Base-by-base conservation (phyloP, 768 basidiomycete genomes). In the Agrocybe pediades region DNA sequence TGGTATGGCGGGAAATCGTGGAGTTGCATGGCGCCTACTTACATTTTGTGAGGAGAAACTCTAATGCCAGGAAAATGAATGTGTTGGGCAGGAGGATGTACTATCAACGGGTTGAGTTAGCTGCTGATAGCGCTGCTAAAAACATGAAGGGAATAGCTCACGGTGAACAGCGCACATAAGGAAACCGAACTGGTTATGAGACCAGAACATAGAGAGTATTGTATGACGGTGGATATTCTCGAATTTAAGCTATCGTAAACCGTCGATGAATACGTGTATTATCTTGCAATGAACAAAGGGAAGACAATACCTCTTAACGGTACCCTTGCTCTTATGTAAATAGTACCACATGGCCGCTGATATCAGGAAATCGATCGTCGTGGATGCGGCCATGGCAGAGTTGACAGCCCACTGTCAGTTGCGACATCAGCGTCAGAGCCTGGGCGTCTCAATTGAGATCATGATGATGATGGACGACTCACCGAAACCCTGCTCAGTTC, bases 11-110 rank as follows among this genome's bases (percentile, higher is more conserved):
- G 23, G 21, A 2, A 53, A 26, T 29, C 2, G 13, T 36, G 8
- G 33, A 5, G 33, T 26, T 39, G 25, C 11, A 33, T 40, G 4
- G 29, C 40, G 19, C 23, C 4, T 2, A 64, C 73, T 24, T 66
- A 78, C 79, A 65, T 59, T 78, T 75, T 9, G 77, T 79, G 8
- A 77, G 64, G 6, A 80, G 58, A 51, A 76, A 78, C 49, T 74
- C 69, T 9, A 81, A 57, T 1, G 68, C 69, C 21, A 79, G 60
- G 63, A 75, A 79, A 30, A 78, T 62, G 55, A 78, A 73, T 3
- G 72, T 79, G 42, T 74, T 68, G 1, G 77, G 76, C 20, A 77
- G 51, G 6, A 78, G 63, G 39, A 77, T 72, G 54, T 75, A 79
- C 76, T 78, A 50, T 21, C 41, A n/a, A 23, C 9, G 23, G 6